phyloP scores from a whole-genome alignment of 495 filamentous ascomycete species.

The Hapsidospora chrysogenum region DNA sequence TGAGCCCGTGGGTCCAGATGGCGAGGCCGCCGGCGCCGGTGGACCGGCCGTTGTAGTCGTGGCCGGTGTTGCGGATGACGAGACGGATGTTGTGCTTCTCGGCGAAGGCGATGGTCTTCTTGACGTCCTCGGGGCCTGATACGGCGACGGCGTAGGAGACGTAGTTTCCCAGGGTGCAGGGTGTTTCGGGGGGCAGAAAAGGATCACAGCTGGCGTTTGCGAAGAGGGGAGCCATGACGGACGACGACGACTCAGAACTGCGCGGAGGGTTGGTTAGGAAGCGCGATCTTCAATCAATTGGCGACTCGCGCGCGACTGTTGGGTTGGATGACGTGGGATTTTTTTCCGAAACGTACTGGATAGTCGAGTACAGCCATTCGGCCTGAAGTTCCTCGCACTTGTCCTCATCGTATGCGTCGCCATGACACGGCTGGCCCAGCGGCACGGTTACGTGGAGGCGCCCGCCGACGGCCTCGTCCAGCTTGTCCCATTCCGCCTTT shows the following conservation, averaged over 20 bases:
- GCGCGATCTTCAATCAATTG: conserved; percentile 3
- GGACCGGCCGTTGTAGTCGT: conserved; percentile 30
- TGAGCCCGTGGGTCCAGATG: conserved; percentile 36
- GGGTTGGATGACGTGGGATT: no score
- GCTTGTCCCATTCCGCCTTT: conserved; percentile 10
- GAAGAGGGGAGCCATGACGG: conserved; percentile 27
- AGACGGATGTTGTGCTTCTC: conserved; percentile 23
- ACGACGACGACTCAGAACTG: conserved; percentile 21
- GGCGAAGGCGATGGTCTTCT: conserved; percentile 29
- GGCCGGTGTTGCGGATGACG: conserved; percentile 30
- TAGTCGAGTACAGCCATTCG: conserved; percentile 9
- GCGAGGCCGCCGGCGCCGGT: conserved; percentile 32
- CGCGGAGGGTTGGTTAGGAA: no score
- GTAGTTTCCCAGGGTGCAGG: conserved; percentile 41
- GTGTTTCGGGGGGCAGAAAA: conserved; percentile 7
- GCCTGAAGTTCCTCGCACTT: conserved; percentile 16
- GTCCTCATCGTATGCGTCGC: conserved; percentile 20
- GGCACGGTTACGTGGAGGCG: conserved; percentile 20
- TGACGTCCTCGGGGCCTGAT: conserved; percentile 17
- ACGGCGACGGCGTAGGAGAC: conserved; percentile 38
- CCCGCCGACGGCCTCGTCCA: conserved; percentile 23
- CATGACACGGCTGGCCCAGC: conserved; percentile 21
- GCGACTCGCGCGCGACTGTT: no score
- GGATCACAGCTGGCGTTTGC: conserved; percentile 28
- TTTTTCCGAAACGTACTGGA: conserved; percentile 23